Conservation (phyloP, 352 stramenopile species). For the Phytophthora pini region DNA sequence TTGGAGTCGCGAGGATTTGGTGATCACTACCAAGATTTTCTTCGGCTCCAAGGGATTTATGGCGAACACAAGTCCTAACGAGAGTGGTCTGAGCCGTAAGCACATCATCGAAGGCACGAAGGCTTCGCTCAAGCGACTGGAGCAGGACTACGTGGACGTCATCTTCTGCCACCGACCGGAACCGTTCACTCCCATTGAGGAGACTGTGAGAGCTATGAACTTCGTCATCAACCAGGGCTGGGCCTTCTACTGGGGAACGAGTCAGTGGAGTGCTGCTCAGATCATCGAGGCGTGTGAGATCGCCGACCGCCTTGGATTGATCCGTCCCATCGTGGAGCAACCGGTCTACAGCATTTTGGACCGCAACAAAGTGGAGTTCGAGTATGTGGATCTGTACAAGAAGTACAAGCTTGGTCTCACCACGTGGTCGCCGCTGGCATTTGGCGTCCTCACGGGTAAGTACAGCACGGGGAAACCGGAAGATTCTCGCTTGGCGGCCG, state of each 20-base stretch:
- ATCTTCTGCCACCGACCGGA: conserved; percentile 45
- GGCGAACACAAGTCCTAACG: conserved; percentile 20
- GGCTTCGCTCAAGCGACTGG: conserved; percentile 44
- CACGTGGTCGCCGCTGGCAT: conserved; percentile 67
- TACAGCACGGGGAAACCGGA: conserved; percentile 65
- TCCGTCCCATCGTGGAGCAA: conserved; percentile 52
- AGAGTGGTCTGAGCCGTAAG: conserved; percentile 39
- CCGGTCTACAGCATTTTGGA: conserved; percentile 67
- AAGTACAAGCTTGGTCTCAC: conserved; percentile 69
- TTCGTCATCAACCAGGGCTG: conserved; percentile 45
- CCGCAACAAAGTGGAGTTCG: conserved; percentile 31
- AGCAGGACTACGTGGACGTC: conserved; percentile 53
- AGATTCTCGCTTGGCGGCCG: conserved; percentile 50
- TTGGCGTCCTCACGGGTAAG: conserved; percentile 71
- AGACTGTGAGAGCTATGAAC: conserved; percentile 17
- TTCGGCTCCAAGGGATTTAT: conserved; percentile 22
- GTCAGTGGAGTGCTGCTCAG: conserved; percentile 47
- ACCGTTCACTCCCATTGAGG: conserved; percentile 31
- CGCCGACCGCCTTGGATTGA: conserved; percentile 39
- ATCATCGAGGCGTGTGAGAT: conserved; percentile 54
- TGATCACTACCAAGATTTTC: conserved; percentile 73
- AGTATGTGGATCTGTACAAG: conserved; percentile 44
- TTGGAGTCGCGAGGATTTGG: conserved; percentile 47
- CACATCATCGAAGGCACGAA: conserved; percentile 54
- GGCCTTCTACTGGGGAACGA: conserved; percentile 58